A percentile compares a stretch with the other conserved stretches of the same genome.
Conservation (phyloP, 1,284 basidiomycete genomes). For the Exobasidium rhododendri region DNA sequence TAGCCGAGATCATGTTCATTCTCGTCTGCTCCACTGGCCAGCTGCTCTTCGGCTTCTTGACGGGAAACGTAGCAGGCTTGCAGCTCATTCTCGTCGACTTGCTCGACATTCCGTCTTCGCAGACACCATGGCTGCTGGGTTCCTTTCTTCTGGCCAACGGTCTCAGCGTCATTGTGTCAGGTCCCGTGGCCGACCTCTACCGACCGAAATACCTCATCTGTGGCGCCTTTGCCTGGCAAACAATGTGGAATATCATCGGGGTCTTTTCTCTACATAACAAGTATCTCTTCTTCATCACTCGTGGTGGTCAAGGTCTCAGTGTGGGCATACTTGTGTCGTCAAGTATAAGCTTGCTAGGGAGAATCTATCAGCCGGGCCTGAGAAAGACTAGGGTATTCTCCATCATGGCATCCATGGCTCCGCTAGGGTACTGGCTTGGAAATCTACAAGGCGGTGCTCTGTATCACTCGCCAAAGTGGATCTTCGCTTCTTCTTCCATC, state of each 20-base stretch:
- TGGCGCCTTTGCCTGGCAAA: conserved; percentile 19
- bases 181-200: conserved; percentile 22
- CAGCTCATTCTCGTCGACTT: conserved; percentile 12
- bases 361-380: conserved; percentile 23
- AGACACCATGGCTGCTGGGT: conserved; percentile 25
- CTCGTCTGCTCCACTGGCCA: conserved; percentile 20
- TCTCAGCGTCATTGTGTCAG: conserved; percentile 22
- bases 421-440: conserved; percentile 26
- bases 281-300: conserved; percentile 22
- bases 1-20: conserved; percentile 21
- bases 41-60: conserved; percentile 19
- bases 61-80: conserved; percentile 17
- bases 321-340: conserved; percentile 22
- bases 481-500: background rate
- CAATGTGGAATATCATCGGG: conserved; percentile 10
- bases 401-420: conserved; percentile 22
- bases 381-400: conserved; percentile 26
- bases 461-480: background rate
- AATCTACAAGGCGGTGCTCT: conserved; percentile 15
- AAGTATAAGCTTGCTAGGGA: conserved; percentile 20
- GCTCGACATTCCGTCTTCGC: conserved; percentile 16
- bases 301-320: conserved; percentile 22
- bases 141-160: conserved; percentile 26
- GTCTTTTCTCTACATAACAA: conserved; percentile 11
- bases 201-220: conserved; percentile 16